Evolutionary conservation across 257 asterid genomes (phyloP).

Genomic region (Solanum clarkiae): DNA sequence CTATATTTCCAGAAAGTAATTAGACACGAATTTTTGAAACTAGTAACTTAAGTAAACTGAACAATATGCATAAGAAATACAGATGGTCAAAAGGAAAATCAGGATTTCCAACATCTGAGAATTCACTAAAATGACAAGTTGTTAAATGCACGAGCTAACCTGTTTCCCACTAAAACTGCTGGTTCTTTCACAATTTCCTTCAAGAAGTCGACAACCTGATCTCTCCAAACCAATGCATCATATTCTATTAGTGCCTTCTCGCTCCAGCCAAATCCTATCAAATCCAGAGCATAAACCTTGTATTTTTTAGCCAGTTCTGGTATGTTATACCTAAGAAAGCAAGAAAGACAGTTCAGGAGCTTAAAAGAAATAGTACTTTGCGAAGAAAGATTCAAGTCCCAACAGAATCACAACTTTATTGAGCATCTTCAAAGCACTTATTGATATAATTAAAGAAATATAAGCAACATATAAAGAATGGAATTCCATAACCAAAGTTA

Average conservation of each 20-base stretch:
- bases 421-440: not conserved
- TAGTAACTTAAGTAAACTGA: not conserved
- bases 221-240: conserved; percentile 88
- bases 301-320: conserved; percentile 78
- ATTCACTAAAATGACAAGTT: not conserved
- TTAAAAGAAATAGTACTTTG: not conserved
- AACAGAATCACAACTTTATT: not conserved
- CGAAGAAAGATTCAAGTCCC: not conserved
- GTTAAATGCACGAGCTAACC: conserved; percentile 17
- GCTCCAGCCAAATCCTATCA: conserved; percentile 98
- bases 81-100: not conserved
- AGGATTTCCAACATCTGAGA: not conserved
- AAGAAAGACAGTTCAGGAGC: not conserved
- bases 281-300: conserved; percentile 85
- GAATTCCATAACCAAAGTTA: not conserved
- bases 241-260: conserved; percentile 90
- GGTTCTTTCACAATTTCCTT: conserved; percentile 80
- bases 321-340: conserved; percentile 55
- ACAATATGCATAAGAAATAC: not conserved
- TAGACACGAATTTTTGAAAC: no score
- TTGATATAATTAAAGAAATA: not conserved
- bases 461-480: not conserved
- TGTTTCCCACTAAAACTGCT: conserved; percentile 87
- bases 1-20: not conserved
- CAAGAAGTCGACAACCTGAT: conserved; percentile 81